phyloP scores from a whole-genome alignment of 2,329 filamentous ascomycete genomes.

The Calonectria pseudoreteaudii region DNA sequence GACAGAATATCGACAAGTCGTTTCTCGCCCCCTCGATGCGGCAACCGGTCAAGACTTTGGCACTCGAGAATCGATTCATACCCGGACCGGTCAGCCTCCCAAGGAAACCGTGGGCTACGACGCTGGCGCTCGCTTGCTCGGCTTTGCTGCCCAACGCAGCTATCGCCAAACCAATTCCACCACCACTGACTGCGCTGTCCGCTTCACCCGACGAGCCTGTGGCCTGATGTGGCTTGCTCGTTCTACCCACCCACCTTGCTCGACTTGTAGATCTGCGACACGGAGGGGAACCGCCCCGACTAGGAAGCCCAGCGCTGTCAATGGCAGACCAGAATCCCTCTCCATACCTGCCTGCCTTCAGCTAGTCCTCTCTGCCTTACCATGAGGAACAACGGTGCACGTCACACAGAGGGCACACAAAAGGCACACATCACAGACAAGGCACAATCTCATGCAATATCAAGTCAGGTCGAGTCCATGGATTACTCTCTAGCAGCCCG shows the following conservation, averaged over 20 bases:
- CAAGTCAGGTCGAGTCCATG: neutral
- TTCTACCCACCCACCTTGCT: constrained; percentile 25
- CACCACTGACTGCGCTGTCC: neutral
- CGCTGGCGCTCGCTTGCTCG: neutral
- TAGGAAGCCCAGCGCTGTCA: neutral
- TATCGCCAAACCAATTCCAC: constrained; percentile 20
- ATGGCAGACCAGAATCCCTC: neutral
- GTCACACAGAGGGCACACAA: neutral
- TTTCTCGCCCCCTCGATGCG: constrained; percentile 10
- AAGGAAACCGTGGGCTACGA: neutral
- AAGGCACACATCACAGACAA: neutral
- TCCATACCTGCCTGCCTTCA: neutral
- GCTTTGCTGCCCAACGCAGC: neutral
- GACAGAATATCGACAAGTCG: constrained; percentile 17
- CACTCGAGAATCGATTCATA: constrained; percentile 10
- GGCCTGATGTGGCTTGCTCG: constrained; percentile 29
- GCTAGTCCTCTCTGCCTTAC: constrained; percentile 14
- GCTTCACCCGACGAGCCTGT: constrained; percentile 26
- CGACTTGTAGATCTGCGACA: constrained; percentile 23
- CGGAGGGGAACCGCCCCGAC: constrained; percentile 4
- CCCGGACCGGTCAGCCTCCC: neutral
- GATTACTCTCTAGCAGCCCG: neutral
- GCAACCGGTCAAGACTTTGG: constrained; percentile 14
- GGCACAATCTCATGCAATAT: neutral
- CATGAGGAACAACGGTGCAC: neutral